phyloP scores from a whole-genome alignment of 164 flowering plant genomes.

The Brasenia schreberi region DNA sequence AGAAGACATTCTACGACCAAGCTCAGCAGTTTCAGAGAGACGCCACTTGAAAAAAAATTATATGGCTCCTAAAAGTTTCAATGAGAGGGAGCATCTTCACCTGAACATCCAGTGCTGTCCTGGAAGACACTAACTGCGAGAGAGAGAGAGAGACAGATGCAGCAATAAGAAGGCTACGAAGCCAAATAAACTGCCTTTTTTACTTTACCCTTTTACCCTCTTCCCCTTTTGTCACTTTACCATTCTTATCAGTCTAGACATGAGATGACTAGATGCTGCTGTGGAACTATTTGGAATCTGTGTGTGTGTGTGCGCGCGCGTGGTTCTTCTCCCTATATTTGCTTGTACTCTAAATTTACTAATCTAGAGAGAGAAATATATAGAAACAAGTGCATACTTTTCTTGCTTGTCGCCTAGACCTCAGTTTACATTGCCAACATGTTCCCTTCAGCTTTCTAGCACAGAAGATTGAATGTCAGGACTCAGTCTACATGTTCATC shows the following conservation, averaged over 20 bases:
- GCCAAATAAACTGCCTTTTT: background rate
- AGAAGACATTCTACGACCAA: background rate
- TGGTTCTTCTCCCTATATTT: background rate
- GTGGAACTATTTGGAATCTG: background rate
- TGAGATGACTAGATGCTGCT: background rate
- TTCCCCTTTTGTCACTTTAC: background rate
- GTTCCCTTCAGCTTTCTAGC: no score
- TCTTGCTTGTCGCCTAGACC: no score
- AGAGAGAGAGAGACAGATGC: no score
- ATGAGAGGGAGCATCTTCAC: background rate
- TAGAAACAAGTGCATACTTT: background rate
- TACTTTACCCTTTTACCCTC: background rate
- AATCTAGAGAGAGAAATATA: background rate
- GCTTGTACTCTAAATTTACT: background rate
- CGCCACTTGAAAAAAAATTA: background rate
- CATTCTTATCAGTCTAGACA: background rate
- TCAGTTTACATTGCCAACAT: no score
- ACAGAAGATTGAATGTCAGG: no score
- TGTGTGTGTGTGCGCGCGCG: no score
- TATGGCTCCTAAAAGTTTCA: background rate
- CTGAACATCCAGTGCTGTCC: background rate
- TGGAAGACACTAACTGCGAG: background rate
- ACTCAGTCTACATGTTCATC: no score
- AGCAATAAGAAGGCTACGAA: background rate
- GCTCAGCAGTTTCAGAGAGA: background rate